Base-by-base conservation (phyloP, 2,329 filamentous ascomycete genomes). In the Nakataea oryzae region DNA sequence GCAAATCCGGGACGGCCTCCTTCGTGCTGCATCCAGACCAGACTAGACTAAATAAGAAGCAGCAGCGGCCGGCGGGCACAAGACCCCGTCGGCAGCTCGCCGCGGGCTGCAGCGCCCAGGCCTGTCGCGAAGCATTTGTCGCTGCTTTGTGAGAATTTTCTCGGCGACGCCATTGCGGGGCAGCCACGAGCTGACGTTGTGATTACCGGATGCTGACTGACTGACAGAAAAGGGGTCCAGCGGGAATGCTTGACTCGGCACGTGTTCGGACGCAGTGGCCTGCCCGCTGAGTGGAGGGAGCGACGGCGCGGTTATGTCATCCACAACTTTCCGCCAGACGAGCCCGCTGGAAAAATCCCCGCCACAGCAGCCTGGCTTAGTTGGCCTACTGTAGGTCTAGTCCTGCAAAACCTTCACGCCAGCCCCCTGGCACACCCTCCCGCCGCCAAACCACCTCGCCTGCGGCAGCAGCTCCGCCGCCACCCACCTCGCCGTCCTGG, bases 401-500 rank as follows among this genome's bases (percentile, higher is more conserved):
- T n/a, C n/a, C n/a, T n/a, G n/a, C 41, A 8, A 21, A 50, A 60
- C 32, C 21, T 14, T 50, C 47, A 73, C 66, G 1, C 78, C 79
- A 2, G 72, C 72, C 0, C 83, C 83, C 63, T 79, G 73, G 63
- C 81, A 82, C 5, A 81, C 63, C 3, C 74, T 74, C 0, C 83
- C 83, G 32, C 77, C 76, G 63, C 81, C 76, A 64, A 77, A 82
- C 75, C 82, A 86, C 61, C 73, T 71, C 0, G 79, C 73, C 1
- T 65, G 65, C 0, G 81, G 79, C 24, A 86, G 65, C 50, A 87
- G 65, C 67, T 82, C 73, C 32, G 78, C 76, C 1, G 75, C 76
- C 27, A 87, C 80, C 83, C 84, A 87, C 64, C 84, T 75, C 17
- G 81, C 84, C n/a, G 85, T 87, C 55, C 76, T 78, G 0, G 84